phyloP scores from a whole-genome alignment of 2,329 filamentous ascomycete species.

The Lachnellula willkommii region DNA sequence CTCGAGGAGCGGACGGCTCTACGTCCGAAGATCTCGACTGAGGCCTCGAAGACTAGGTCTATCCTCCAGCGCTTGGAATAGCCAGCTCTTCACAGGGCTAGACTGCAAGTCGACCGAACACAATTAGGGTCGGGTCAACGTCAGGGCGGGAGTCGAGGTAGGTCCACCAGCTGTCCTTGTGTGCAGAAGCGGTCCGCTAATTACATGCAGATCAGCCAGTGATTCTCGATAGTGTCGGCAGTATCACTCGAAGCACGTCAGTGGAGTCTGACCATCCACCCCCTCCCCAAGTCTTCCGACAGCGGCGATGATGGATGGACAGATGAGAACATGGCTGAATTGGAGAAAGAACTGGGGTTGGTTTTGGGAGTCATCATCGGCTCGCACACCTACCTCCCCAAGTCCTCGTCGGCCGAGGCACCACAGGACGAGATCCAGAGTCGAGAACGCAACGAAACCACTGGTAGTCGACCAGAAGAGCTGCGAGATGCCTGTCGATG shows the following conservation, averaged over 20 bases:
- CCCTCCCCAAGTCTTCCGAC: slow-evolving; percentile 12
- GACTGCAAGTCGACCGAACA: slow-evolving; percentile 1
- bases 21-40: slow-evolving; percentile 10
- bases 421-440: slow-evolving; percentile 15
- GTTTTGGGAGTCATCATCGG: slow-evolving; percentile 13
- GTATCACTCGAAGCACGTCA: slow-evolving; percentile 13
- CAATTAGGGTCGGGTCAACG: slow-evolving; percentile 4
- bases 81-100: slow-evolving; percentile 3
- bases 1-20: slow-evolving; percentile 7
- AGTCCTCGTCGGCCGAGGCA: slow-evolving; percentile 9
- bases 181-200: slow-evolving; percentile 6
- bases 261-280: slow-evolving; percentile 12
- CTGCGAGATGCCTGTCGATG: slow-evolving; percentile 14
- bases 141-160: slow-evolving; percentile 4
- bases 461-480: slow-evolving; percentile 1
- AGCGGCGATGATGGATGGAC: slow-evolving; percentile 17
- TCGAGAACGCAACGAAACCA: slow-evolving; percentile 16
- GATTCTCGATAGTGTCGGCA: slow-evolving; percentile 12
- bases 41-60: slow-evolving; percentile 4
- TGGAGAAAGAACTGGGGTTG: slow-evolving; percentile 18
- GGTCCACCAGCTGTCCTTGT: slow-evolving; percentile 5
- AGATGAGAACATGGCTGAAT: slow-evolving; percentile 14
- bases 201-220: slow-evolving; percentile 7
- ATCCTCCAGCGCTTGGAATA: slow-evolving; percentile 4
- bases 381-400: slow-evolving; percentile 7